Evolutionary conservation across 192 early-diverging fungal species (phyloP), one percentile per base, ranked within the genome.

Genomic region (Helicostylum pulchrum): DNA sequence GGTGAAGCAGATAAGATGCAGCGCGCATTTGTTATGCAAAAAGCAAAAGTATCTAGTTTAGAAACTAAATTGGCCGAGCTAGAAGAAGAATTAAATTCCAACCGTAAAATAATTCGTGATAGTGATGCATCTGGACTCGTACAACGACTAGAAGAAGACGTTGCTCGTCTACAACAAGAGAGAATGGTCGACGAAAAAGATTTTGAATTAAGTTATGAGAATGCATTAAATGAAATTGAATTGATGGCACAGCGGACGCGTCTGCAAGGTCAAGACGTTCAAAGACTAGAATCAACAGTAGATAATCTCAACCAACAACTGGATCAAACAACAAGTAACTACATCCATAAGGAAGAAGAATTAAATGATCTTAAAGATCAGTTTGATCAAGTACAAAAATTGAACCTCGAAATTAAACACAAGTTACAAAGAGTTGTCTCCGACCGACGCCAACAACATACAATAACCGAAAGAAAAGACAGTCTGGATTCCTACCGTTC

Each of bases 161-260:
- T 49, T 7, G 15, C 31, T 12, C 17, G 15, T 2, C 6, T 62
- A 36, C 45, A 62, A 36, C 7, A 49, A 32, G 60, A 62, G n/a
- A 57, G 36, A 11, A 9, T 36, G 34, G 1, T 19, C 3, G 17
- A 17, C 1, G n/a, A 42, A 20, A 8, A 34, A 10, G 55, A 57
- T 19, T 57, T 57, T 20, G 55, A 57, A 17, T 10, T 8, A 17
- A 42, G 36, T 43, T 57, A 57, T 15, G 55, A 42, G 19, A 34
- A 10, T 17, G 55, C 55, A 34, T 57, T 57, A 17, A 57, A 57
- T 19, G 55, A 57, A 12, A 21, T 57, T 0, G 17, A 57, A 39
- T 11, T 17, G 3, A 42, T 43, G 31, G 17, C 32, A 57, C 31
- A 43, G 8, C 32, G 11, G 7, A 36, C 19, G 20, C 31, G 19